Conservation (phyloP, 495 filamentous ascomycete species). For the Hypoxylon lienhwacheense region DNA sequence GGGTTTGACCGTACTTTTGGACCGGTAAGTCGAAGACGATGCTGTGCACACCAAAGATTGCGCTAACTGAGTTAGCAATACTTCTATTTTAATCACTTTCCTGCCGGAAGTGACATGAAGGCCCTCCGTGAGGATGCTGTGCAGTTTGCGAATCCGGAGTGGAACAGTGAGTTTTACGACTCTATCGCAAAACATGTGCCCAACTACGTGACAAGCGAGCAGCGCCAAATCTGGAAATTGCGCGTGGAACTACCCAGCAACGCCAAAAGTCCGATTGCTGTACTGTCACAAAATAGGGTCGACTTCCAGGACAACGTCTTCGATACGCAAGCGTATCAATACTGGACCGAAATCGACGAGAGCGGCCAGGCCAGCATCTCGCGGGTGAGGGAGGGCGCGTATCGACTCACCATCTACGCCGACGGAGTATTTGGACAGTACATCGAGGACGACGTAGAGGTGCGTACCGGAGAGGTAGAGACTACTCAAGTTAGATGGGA, state of each 20-base stretch:
- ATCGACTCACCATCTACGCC: slow-evolving; percentile 60
- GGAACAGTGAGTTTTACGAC: slow-evolving; percentile 60
- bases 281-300: slow-evolving; percentile 53
- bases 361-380: slow-evolving; percentile 52
- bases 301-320: slow-evolving; percentile 62
- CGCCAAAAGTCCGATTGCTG: slow-evolving; percentile 51
- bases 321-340: slow-evolving; percentile 54
- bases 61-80: slow-evolving; percentile 45
- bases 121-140: slow-evolving; percentile 53
- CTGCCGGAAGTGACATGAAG: slow-evolving; percentile 45
- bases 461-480: slow-evolving; percentile 42
- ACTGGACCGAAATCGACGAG: slow-evolving; percentile 56
- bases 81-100: slow-evolving; percentile 59
- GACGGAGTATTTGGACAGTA: slow-evolving; percentile 60
- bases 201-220: slow-evolving; percentile 51
- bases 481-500: slow-evolving; percentile 46
- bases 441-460: slow-evolving; percentile 46
- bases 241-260: slow-evolving; percentile 50
- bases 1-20: slow-evolving; percentile 63
- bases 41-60: not conserved
- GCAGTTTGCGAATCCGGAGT: slow-evolving; percentile 48
- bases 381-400: slow-evolving; percentile 54
- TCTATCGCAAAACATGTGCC: slow-evolving; percentile 57
- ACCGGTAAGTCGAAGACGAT: slow-evolving; percentile 36
- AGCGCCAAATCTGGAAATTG: slow-evolving; percentile 48